Evolutionary conservation across 1,284 basidiomycete genomes (phyloP).

Genomic region (Testicularia cyperi): DNA sequence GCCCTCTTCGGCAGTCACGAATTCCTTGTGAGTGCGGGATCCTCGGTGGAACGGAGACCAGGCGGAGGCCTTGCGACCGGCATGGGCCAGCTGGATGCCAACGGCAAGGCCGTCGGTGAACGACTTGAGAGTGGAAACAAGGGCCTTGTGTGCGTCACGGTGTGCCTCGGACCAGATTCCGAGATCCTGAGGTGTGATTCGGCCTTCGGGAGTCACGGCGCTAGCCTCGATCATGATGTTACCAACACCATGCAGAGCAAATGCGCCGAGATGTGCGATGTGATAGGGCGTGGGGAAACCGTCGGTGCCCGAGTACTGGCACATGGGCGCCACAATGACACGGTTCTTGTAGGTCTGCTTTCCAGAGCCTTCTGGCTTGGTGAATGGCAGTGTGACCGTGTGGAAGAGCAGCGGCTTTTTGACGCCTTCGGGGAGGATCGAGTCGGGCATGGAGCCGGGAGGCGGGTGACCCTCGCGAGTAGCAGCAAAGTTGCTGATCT

Average conservation of each 20-base stretch:
- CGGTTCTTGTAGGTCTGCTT: constrained; percentile 52
- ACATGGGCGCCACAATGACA: constrained; percentile 52
- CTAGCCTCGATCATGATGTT: constrained; percentile 53
- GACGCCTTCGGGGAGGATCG: constrained; percentile 35
- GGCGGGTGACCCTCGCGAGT: constrained; percentile 33
- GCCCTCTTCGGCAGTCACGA: constrained; percentile 55
- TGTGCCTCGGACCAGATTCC: constrained; percentile 78
- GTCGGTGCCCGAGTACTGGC: constrained; percentile 50
- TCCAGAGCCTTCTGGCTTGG: constrained; percentile 2
- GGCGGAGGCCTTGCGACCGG: constrained; percentile 71
- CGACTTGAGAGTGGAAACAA: constrained; percentile 73
- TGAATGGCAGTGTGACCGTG: constrained; percentile 30
- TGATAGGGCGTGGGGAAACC: constrained; percentile 55
- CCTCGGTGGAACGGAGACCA: constrained; percentile 62
- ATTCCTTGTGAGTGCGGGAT: constrained; percentile 34
- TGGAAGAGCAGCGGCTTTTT: constrained; percentile 47
- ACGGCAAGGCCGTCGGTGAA: constrained; percentile 68
- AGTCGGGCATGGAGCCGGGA: constrained; percentile 44
- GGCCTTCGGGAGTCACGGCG: constrained; percentile 72
- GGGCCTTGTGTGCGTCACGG: constrained; percentile 68
- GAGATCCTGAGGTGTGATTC: constrained; percentile 70
- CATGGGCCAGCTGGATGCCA: constrained; percentile 78
- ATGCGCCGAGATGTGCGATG: constrained; percentile 53
- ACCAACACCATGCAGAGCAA: constrained; percentile 56
- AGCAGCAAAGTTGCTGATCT: constrained; percentile 29